phyloP scores from a whole-genome alignment of 2,329 filamentous ascomycete genomes.

The Cladosporium sp. region DNA sequence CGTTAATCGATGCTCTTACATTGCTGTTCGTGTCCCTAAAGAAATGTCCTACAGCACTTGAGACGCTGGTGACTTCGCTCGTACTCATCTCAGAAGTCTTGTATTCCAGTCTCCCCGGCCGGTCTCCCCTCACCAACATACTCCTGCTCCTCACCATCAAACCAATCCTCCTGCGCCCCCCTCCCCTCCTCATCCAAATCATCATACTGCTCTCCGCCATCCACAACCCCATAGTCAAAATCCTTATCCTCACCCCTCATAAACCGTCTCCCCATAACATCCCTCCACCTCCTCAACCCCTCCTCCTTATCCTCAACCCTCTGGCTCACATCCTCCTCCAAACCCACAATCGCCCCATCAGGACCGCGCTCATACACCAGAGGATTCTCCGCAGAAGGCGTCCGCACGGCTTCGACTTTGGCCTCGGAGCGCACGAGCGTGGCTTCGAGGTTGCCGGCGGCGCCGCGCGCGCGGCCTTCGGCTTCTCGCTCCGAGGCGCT shows the following conservation, averaged over 20 bases:
- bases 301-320: background rate
- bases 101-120: conserved; percentile 45
- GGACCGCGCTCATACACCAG: conserved; percentile 48
- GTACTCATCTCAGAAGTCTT: conserved; percentile 39
- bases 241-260: conserved; percentile 70
- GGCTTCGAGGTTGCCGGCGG: conserved; percentile 72
- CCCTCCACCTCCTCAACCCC: conserved; percentile 56
- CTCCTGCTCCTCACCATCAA: conserved; percentile 65
- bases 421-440: conserved; percentile 74
- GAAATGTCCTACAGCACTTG: no score
- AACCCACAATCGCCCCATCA: conserved; percentile 54
- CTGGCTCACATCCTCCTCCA: conserved; percentile 38
- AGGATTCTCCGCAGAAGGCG: conserved; percentile 48
- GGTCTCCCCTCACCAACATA: conserved; percentile 31
- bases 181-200: conserved; percentile 55
- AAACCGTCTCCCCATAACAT: conserved; percentile 71
- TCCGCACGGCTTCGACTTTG: conserved; percentile 61
- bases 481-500: conserved; percentile 67
- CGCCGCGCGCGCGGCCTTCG: conserved; percentile 70
- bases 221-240: conserved; percentile 71
- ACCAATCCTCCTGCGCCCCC: conserved; percentile 71
- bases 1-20: no score
- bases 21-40: no score
- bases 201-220: conserved; percentile 69
- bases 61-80: no score